phyloP scores from a whole-genome alignment of 345 rosid genomes.

The Leavenworthia alabamica region DNA sequence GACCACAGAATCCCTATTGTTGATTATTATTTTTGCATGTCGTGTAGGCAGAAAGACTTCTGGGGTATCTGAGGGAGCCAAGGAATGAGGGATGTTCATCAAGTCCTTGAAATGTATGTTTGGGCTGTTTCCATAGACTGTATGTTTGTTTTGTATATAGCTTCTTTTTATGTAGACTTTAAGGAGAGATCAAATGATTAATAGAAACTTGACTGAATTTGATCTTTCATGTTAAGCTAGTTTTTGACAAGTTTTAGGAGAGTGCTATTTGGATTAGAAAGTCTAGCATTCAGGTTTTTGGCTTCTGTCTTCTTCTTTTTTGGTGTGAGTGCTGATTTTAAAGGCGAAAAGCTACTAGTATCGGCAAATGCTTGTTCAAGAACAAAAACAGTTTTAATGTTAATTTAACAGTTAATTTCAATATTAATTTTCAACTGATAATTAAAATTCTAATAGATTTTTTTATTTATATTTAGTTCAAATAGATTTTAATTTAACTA shows the following conservation, averaged over 20 bases:
- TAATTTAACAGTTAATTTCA: no score
- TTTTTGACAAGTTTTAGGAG: conserved; percentile 18
- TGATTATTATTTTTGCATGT: not conserved
- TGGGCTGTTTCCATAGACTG: conserved; percentile 46
- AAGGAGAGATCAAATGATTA: conserved; percentile 20
- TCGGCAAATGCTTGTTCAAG: conserved; percentile 18
- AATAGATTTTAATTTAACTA: no score
- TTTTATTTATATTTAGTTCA: no score
- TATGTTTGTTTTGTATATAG: conserved; percentile 49
- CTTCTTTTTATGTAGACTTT: conserved; percentile 34
- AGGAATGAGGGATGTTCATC: conserved; percentile 55
- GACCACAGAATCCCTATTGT: no score
- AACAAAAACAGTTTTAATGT: not conserved
- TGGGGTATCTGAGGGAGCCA: conserved; percentile 65
- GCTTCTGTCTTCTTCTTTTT: not conserved
- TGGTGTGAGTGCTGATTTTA: conserved; percentile 27
- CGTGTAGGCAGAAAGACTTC: conserved; percentile 86
- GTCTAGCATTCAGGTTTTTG: conserved; percentile 25
- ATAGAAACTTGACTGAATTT: conserved; percentile 13
- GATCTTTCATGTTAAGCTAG: conserved; percentile 33
- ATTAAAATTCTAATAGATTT: no score
- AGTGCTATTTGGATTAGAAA: conserved; percentile 18
- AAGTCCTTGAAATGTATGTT: conserved; percentile 37
- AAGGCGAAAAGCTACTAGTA: conserved; percentile 28
- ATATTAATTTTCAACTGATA: no score